Evolutionary conservation across 768 basidiomycete species (phyloP), one percentile per base, ranked within the genome.

Genomic region (Tricholoma matsutake): DNA sequence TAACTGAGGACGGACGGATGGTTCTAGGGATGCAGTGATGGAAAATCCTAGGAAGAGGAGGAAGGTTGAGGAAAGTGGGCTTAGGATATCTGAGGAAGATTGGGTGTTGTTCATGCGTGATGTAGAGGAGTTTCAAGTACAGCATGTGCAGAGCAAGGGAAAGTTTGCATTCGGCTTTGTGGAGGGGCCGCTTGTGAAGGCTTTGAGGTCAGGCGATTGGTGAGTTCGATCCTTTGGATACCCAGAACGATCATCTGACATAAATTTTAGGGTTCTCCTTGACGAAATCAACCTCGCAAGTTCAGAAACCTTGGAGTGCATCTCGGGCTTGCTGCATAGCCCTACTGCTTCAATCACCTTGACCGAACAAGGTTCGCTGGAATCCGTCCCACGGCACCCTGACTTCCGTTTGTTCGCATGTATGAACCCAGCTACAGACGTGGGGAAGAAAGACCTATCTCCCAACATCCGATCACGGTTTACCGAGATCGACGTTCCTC

Each of bases 361-460:
- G 59, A 94, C 94, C 0, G 97, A 98, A 70, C 87, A 95, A 71
- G 96, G 96, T 0, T 89, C 93, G 9, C 75, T 98, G 57, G 92
- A 95, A 66, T 90, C 92, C 1, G 82, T 98, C 29, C 88, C 89
- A 54, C 89, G 97, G 0, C 97, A 99, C 72, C 87, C 94, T 16
- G 89, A 96, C 67, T 99, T 99, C 78, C 91, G 96, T 18, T 81
- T 98, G 4, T 98, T 98, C 68, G 95, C 95, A 4, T 99, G 97
- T 72, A 99, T 99, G 97, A 99, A 99, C 70, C 97, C 97, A 4
- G 97, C 97, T 0, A 99, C 96, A 3, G 97, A 99, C 67, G 91
- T 98, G 13, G 97, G 97, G 34, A 99, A 98, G 79, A 97, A 95
- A 68, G 96, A 98, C 68, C 86, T 99, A 0, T 93, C 94, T 16